Conservation (phyloP, 352 stramenopile genomes). For the Pelagophyceae sp. region DNA sequence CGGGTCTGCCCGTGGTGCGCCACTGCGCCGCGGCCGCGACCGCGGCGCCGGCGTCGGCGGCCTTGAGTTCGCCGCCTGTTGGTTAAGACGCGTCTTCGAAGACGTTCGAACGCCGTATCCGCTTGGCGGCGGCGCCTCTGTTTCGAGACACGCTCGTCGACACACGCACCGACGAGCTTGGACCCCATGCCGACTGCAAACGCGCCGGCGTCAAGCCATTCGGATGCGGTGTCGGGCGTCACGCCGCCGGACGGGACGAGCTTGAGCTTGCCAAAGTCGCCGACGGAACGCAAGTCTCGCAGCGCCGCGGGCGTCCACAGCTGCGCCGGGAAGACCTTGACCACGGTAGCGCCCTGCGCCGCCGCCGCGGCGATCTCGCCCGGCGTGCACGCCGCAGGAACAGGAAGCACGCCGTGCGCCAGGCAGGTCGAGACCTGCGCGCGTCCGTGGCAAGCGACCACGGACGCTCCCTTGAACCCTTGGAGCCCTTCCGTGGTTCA, state of each 20-base stretch:
- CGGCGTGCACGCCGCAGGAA: not conserved
- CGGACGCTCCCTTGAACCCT: too few relatives aligned
- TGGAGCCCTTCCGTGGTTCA: too few relatives aligned
- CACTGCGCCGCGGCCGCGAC: not conserved
- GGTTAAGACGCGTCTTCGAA: too few relatives aligned
- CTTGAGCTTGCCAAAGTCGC: not conserved
- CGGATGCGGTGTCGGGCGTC: not conserved
- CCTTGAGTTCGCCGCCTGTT: not conserved
- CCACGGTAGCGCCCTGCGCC: not conserved
- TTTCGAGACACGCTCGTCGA: too few relatives aligned
- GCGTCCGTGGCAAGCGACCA: too few relatives aligned
- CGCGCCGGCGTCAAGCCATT: not conserved
- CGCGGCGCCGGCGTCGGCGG: not conserved
- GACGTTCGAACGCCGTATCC: too few relatives aligned
- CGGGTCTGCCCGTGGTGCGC: too few relatives aligned
- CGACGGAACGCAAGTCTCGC: not conserved
- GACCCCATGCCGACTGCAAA: not conserved
- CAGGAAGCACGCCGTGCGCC: not conserved
- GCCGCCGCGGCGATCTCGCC: not conserved
- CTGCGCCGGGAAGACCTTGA: slow-evolving; percentile 8
- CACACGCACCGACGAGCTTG: not conserved
- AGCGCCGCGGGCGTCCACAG: not conserved
- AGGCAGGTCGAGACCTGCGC: not conserved
- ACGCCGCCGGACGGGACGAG: not conserved
- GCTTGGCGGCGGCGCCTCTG: too few relatives aligned